Evolutionary conservation across 1,284 basidiomycete species (phyloP), one percentile per base, ranked within the genome.

Genomic region (Puccinia horiana): DNA sequence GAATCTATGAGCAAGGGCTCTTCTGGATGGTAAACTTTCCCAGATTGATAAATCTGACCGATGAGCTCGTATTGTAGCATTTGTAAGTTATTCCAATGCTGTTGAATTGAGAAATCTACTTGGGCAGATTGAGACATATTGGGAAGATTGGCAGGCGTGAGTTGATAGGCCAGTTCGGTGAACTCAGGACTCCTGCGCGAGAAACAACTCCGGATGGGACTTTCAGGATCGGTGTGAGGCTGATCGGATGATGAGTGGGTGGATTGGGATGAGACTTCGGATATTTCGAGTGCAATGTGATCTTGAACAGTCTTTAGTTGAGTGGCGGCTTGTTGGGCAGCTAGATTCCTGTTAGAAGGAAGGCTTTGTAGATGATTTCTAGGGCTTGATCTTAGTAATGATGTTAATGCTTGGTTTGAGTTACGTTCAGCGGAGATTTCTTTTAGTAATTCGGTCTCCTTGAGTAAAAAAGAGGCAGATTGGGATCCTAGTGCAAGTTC

Each of bases 1-100:
- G 63, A 65, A 23, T 78, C 63, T 11, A 78, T 12, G n/a, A 78
- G 61, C n/a, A 78, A 37, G 47, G 76, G 40, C 37, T 78, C 76
- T 65, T 54, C 23, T 9, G 76, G 47, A 12, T 69, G 61, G 54
- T 78, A 78, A 20, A 78, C 32, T 32, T 67, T 78, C 35, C 76
- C 76, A 12, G 61, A 78, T 49, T 42, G 26, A 26, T 47, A 67
- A 16, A 78, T 67, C 14, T 52, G 44, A 16, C 76, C 76, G 47
- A 78, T 67, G 23, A 52, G 3, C 42, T 67, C 44, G 47, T 78
- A 42, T 42, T 67, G 54, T 5, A 37, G 52, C 35, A 56, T 75
- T 75, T 75, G 73, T 23, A n/a, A 75, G 52, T 75, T 56, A 40
- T 56, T 75, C 73, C 73, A 75, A 37, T 20, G 73, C 32, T 56